Evolutionary conservation across 2,329 filamentous ascomycete genomes (phyloP).

Genomic region (Fusarium nygamai): DNA sequence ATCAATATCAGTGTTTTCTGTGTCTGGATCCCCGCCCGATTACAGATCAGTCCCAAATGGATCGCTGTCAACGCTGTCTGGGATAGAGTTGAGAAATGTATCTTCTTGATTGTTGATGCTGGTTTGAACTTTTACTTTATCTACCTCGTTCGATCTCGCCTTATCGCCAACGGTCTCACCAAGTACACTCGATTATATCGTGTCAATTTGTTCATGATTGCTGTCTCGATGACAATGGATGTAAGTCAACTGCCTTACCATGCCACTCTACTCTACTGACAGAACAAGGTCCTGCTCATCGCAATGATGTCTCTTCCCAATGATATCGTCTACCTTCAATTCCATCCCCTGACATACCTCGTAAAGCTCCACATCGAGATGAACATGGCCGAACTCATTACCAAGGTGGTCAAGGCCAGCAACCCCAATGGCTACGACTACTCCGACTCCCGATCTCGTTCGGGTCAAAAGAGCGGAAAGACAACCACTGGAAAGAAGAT

Average conservation of each 20-base stretch:
- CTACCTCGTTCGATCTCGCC: slow-evolving; percentile 55
- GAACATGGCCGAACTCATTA: slow-evolving; percentile 63
- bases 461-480: slow-evolving; percentile 32
- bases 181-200: slow-evolving; percentile 59
- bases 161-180: slow-evolving; percentile 58
- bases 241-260: background rate
- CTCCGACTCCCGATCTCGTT: slow-evolving; percentile 34
- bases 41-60: slow-evolving; percentile 55
- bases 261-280: background rate
- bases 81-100: slow-evolving; percentile 63
- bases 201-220: slow-evolving; percentile 47
- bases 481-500: slow-evolving; percentile 20
- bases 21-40: slow-evolving; percentile 64
- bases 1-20: slow-evolving; percentile 64
- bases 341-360: slow-evolving; percentile 62
- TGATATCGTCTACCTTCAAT: slow-evolving; percentile 53
- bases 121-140: slow-evolving; percentile 63
- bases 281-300: slow-evolving; percentile 40
- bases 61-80: slow-evolving; percentile 60
- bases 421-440: slow-evolving; percentile 41
- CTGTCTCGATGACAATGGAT: slow-evolving; percentile 46
- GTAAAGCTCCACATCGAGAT: slow-evolving; percentile 65
- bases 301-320: slow-evolving; percentile 47
- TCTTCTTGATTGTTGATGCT: slow-evolving; percentile 62
- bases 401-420: slow-evolving; percentile 47